A percentile compares a stretch with the other conserved stretches of the same genome.
Conservation (phyloP, 371 early-diverging fungal genomes). For the Mucor velutinosus region DNA sequence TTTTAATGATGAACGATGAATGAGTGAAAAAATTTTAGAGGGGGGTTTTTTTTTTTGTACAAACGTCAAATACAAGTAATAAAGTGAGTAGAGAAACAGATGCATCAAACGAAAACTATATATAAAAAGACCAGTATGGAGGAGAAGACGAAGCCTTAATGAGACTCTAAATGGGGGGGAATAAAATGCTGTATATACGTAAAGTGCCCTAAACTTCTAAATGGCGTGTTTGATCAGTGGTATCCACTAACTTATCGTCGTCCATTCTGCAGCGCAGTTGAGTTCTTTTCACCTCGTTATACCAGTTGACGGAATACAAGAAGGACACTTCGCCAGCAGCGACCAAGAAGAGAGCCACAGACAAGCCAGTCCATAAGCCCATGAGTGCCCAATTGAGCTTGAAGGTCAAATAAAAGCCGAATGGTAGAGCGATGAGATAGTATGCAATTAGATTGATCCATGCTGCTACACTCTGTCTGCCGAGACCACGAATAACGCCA, state of each 20-base stretch:
- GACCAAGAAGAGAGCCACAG: conserved; percentile 56
- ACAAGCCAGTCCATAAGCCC: conserved; percentile 73
- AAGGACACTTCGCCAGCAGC: conserved; percentile 45
- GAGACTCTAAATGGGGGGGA: background rate
- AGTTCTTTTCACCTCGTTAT: conserved; percentile 45
- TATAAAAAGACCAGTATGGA: background rate
- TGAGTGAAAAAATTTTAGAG: background rate
- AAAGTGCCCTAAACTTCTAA: background rate
- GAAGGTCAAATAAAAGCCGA: conserved; percentile 68
- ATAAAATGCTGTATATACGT: background rate
- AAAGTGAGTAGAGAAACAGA: background rate
- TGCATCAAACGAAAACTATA: background rate
- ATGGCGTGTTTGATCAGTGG: background rate
- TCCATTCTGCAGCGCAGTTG: conserved; percentile 19
- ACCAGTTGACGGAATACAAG: conserved; percentile 52
- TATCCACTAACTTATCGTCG: background rate
- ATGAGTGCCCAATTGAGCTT: conserved; percentile 52
- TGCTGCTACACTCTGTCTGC: conserved; percentile 73
- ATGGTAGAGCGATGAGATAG: conserved; percentile 71
- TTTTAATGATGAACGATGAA: background rate
- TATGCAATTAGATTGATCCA: conserved; percentile 69
- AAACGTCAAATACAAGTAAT: background rate
- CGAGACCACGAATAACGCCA: conserved; percentile 75
- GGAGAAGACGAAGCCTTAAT: background rate
- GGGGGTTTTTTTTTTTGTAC: background rate